These are phyloP conservation scores for Boletus vinaceobasis DNA, from an alignment of 768 basidiomycete genomes.

Conservation along the genomic window DNA sequence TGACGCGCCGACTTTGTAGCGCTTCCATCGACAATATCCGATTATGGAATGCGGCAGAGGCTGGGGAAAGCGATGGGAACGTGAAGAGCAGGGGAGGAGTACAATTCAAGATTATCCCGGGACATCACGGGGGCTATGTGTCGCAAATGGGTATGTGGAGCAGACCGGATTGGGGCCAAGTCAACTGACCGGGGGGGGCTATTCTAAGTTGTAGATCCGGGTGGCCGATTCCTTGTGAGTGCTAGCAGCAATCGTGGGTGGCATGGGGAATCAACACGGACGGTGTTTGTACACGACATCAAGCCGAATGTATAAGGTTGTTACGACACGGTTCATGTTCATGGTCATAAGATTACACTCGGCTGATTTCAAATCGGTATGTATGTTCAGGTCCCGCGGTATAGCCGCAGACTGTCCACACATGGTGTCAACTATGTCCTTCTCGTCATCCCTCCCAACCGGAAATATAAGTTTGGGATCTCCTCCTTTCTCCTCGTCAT, in stretches of 20 bases:
- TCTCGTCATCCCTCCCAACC: slow-evolving; percentile 33
- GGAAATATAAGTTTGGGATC: slow-evolving; percentile 31
- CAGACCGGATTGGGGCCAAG: slow-evolving; percentile 9
- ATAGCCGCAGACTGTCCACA: slow-evolving; percentile 28
- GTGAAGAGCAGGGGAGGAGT: slow-evolving; percentile 65
- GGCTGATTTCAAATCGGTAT: slow-evolving; percentile 29
- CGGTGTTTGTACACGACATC: slow-evolving; percentile 89
- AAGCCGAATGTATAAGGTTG: slow-evolving; percentile 41
- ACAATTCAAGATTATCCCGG: slow-evolving; percentile 93
- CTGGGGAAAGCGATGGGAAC: slow-evolving; percentile 60
- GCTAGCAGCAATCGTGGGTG: slow-evolving; percentile 93
- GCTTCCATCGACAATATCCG: slow-evolving; percentile 92
- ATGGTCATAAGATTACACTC: slow-evolving; percentile 27
- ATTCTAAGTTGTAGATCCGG: slow-evolving; percentile 76
- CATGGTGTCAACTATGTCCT: slow-evolving; percentile 22
- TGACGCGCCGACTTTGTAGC: slow-evolving; percentile 38
- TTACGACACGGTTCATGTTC: slow-evolving; percentile 24
- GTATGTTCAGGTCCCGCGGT: slow-evolving; percentile 32
- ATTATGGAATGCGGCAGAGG: slow-evolving; percentile 87
- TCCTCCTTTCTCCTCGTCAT: slow-evolving; percentile 12
- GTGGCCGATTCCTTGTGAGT: slow-evolving; percentile 80
- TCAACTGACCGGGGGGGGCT: slow-evolving; percentile 21
- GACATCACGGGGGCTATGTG: slow-evolving; percentile 92
- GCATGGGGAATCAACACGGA: slow-evolving; percentile 87
- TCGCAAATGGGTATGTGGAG: slow-evolving; percentile 82